Evolutionary conservation across 2,329 filamentous ascomycete species (phyloP), one percentile per base, ranked within the genome.

Genomic region (Bretziella fagacearum): DNA sequence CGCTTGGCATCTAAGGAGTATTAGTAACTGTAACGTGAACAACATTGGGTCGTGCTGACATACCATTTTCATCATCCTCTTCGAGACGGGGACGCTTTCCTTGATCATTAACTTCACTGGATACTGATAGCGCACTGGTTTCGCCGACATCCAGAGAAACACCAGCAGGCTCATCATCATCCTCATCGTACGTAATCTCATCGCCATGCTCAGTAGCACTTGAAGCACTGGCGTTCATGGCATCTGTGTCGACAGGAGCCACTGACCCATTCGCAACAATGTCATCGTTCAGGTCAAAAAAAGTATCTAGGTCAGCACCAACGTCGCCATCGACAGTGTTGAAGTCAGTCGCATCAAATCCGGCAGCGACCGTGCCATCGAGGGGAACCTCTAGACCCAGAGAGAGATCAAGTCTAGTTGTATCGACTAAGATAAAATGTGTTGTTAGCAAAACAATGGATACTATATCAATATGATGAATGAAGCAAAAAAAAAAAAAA

Each of bases 161-260:
- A 22, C 33, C 47, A 11, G 26, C 43, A n/a, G 48, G 47, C 26
- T 23, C 49, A 41, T 48, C 45, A 22, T 50, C 48, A 26, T 51
- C 49, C 27, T 51, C 49, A 30, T 51, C 49, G 18, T 51, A 51
- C 13, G 40, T 50, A 23, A 48, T 51, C 37, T 49, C 50, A 35
- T 51, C 50, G 10, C 49, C 51, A 27, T 47, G 37, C 25, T 52
- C 51, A 18, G 49, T 48, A 32, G 46, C 39, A 36, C 47, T 48
- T n/a, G 50, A 51, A 15, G 26, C 36, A 32, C n/a, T 27, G 36
- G 27, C 25, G 15, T 5, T 39, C 17, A 39, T 20, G 17, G 10
- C 35, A 22, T 22, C 41, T 39, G 10, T 25, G 15, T 11, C 47
- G 22, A 13, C 33, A 41, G 3, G 23, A 15, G 29, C 17, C 33